phyloP scores from a whole-genome alignment of 2,329 filamentous ascomycete species.

The Mycosphaerelloides madeirae region DNA sequence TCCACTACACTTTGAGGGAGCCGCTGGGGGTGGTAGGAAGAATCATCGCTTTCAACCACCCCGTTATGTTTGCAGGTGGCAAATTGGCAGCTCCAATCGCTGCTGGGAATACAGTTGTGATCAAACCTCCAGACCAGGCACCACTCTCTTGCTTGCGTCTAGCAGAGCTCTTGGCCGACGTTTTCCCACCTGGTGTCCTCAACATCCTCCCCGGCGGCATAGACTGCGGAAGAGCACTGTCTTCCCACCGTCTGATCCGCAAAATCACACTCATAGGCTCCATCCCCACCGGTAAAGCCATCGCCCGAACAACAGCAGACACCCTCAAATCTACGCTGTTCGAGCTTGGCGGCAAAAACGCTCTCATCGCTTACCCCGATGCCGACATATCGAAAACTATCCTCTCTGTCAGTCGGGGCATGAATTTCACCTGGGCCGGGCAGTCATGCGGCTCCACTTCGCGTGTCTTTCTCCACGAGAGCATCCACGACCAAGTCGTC shows the following conservation, averaged over 20 bases:
- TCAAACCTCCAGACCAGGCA: slow-evolving; percentile 33
- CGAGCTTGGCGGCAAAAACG: slow-evolving; percentile 37
- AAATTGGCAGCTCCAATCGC: slow-evolving; percentile 35
- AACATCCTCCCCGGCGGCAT: slow-evolving; percentile 19
- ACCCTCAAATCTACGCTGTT: slow-evolving; percentile 34
- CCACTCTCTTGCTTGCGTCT: slow-evolving; percentile 20
- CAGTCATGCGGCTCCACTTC: slow-evolving; percentile 23
- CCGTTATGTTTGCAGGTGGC: slow-evolving; percentile 54
- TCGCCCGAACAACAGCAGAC: slow-evolving; percentile 31
- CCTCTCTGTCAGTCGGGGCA: slow-evolving; percentile 31
- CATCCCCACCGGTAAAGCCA: slow-evolving; percentile 31
- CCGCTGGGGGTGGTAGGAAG: slow-evolving; percentile 56
- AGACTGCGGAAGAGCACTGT: slow-evolving; percentile 35
- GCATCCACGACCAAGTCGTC: slow-evolving; percentile 17
- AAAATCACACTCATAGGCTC: slow-evolving; percentile 36
- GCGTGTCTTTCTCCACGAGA: slow-evolving; percentile 21
- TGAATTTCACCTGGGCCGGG: slow-evolving; percentile 27
- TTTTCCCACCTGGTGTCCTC: slow-evolving; percentile 22
- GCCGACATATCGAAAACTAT: slow-evolving; percentile 31
- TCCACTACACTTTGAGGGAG: slow-evolving; percentile 38
- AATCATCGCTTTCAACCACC: slow-evolving; percentile 58
- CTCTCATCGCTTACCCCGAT: slow-evolving; percentile 33
- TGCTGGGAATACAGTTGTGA: slow-evolving; percentile 34
- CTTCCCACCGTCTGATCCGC: slow-evolving; percentile 28
- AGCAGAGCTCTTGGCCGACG: slow-evolving; percentile 17